Conservation (phyloP, 768 basidiomycete genomes). For the Mycena polygramma region DNA sequence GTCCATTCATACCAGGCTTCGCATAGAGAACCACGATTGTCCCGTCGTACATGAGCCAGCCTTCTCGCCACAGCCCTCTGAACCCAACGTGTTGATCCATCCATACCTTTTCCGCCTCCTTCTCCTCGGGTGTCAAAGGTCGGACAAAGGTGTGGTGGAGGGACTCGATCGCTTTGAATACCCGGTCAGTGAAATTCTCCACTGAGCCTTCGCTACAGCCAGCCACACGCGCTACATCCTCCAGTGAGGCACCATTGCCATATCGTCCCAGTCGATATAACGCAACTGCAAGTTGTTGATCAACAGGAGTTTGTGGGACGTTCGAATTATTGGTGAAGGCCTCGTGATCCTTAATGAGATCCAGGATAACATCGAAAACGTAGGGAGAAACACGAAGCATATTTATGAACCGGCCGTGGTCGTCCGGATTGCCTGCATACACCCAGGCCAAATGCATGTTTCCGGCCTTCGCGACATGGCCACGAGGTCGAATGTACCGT, state of each 20-base stretch:
- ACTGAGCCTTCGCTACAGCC: conserved; percentile 48
- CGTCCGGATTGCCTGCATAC: neutral
- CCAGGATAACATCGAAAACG: neutral
- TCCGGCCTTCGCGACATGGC: neutral
- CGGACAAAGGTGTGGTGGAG: conserved; percentile 49
- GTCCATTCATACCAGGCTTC: conserved; percentile 47
- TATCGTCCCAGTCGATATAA: conserved; percentile 46
- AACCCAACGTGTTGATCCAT: conserved; percentile 50
- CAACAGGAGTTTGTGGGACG: conserved; percentile 45
- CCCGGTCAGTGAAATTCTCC: conserved; percentile 44
- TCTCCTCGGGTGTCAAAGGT: conserved; percentile 45
- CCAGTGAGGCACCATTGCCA: conserved; percentile 47
- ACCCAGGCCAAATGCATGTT: neutral
- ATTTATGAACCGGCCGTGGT: conserved; percentile 37
- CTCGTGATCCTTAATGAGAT: neutral
- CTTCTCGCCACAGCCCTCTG: conserved; percentile 48
- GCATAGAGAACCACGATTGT: conserved; percentile 47
- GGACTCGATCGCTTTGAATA: conserved; percentile 47
- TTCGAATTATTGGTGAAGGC: conserved; percentile 36
- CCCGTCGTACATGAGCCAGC: conserved; percentile 53
- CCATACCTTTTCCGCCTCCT: conserved; percentile 52
- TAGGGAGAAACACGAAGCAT: neutral
- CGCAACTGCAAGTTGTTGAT: conserved; percentile 46
- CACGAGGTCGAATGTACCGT: neutral
- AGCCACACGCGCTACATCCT: conserved; percentile 44